Conservation (phyloP, 2,329 filamentous ascomycete species). For the Westerdykella ornata region DNA sequence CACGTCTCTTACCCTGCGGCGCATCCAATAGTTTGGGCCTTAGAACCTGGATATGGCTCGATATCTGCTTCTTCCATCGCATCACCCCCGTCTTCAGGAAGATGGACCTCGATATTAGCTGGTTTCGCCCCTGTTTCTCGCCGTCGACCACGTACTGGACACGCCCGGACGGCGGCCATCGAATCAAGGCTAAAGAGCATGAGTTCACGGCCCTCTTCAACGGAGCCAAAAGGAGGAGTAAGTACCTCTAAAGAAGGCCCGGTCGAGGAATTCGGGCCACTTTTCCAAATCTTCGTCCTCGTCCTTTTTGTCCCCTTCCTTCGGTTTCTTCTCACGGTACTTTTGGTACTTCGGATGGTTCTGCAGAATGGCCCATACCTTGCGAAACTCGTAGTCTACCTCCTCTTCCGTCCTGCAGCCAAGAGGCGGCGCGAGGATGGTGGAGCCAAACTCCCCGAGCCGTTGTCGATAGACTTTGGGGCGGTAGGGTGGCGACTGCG, state of each 20-base stretch:
- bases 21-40: constrained; percentile 51
- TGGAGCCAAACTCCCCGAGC: constrained; percentile 13
- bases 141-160: constrained; percentile 46
- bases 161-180: constrained; percentile 53
- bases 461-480: constrained; percentile 13
- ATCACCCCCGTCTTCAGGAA: constrained; percentile 48
- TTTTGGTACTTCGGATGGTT: constrained; percentile 41
- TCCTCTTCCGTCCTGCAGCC: constrained; percentile 14
- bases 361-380: constrained; percentile 24
- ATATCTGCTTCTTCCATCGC: constrained; percentile 54
- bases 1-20: constrained; percentile 44
- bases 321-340: constrained; percentile 40
- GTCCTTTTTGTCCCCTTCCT: constrained; percentile 16
- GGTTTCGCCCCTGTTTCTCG: constrained; percentile 54
- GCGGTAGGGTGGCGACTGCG: no score
- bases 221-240: background rate
- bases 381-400: constrained; percentile 23
- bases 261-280: constrained; percentile 45
- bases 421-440: no score
- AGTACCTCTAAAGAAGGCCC: constrained; percentile 45
- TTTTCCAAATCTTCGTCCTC: constrained; percentile 26
- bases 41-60: constrained; percentile 58
- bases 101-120: constrained; percentile 56
- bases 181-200: constrained; percentile 34
- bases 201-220: constrained; percentile 1